A percentile compares a stretch with the other conserved stretches of the same genome.
Evolutionary conservation across 352 stramenopile genomes (phyloP).

Genomic region (Pythium monospermum): DNA sequence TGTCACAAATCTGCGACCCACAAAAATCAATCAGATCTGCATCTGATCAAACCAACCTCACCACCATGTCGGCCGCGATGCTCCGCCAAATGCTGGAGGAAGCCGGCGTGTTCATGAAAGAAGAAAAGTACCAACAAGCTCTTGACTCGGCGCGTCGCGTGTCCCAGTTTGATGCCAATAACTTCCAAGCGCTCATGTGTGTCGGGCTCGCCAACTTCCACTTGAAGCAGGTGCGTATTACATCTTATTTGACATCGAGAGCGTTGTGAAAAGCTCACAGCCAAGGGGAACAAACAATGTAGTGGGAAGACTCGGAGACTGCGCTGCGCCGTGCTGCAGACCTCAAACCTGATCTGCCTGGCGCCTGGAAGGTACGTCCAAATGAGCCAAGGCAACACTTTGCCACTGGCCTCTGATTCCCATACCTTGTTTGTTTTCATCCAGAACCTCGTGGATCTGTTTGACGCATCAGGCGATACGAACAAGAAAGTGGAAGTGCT

Average conservation of each 20-base stretch:
- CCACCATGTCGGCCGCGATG: constrained; percentile 58
- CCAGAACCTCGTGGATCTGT: constrained; percentile 76
- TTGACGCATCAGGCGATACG: constrained; percentile 37
- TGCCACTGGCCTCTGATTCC: too few species aligned
- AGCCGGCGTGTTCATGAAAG: constrained; percentile 57
- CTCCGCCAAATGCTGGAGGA: constrained; percentile 79
- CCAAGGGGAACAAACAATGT: background rate
- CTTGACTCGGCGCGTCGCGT: constrained; percentile 60
- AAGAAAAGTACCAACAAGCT: constrained; percentile 70
- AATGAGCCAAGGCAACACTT: background rate
- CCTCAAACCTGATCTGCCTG: constrained; percentile 66
- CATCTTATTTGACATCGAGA: too few species aligned
- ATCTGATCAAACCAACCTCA: too few species aligned
- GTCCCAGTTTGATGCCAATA: constrained; percentile 71
- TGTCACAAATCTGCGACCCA: constrained; percentile 6
- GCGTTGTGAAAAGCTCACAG: too few species aligned
- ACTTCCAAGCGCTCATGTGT: constrained; percentile 81
- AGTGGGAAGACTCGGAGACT: constrained; percentile 70
- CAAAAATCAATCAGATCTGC: too few species aligned
- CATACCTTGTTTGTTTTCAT: too few species aligned
- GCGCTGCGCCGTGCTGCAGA: constrained; percentile 59
- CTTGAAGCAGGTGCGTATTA: constrained; percentile 47
- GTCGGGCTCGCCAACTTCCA: constrained; percentile 74
- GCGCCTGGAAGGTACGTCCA: constrained; percentile 69
- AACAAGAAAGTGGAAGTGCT: constrained; percentile 64